phyloP scores from a whole-genome alignment of 345 rosid species.

The Rhodamnia rubescens region DNA sequence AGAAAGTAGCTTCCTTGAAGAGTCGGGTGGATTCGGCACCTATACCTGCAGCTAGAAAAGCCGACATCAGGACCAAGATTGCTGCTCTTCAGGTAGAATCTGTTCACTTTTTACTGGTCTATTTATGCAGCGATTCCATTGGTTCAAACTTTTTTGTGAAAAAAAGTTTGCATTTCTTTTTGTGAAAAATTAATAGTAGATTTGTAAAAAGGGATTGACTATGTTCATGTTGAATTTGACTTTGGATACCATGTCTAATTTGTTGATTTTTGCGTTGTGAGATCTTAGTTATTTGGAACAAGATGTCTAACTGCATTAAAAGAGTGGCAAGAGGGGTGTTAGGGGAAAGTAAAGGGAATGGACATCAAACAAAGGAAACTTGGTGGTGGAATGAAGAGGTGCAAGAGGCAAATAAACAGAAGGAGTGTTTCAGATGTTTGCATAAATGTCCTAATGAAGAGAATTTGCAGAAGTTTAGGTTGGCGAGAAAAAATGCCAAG shows the following conservation, averaged over 20 bases:
- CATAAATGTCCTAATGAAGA: too few species aligned
- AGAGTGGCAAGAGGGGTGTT: too few species aligned
- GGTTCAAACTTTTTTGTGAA: background rate
- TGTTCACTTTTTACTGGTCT: background rate
- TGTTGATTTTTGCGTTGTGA: background rate
- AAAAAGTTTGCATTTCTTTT: background rate
- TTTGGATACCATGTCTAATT: background rate
- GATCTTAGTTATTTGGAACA: background rate
- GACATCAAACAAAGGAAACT: too few species aligned
- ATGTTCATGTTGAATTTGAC: background rate
- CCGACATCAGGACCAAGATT: slow-evolving; percentile 71
- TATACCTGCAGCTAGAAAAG: slow-evolving; percentile 84
- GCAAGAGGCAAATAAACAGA: too few species aligned
- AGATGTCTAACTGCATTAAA: too few species aligned
- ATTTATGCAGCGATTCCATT: background rate
- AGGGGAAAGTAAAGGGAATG: too few species aligned
- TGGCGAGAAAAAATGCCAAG: too few species aligned
- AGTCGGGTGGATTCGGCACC: slow-evolving; percentile 57
- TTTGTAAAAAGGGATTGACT: background rate
- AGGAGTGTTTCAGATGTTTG: too few species aligned
- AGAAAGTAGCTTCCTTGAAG: slow-evolving; percentile 83
- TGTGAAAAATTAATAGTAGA: background rate
- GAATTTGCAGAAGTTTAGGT: too few species aligned
- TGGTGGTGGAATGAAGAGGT: too few species aligned
- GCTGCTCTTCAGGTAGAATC: slow-evolving; percentile 50